Percentiles rank a stretch among this genome's conserved stretches.
These are phyloP conservation scores for Apiospora arundinis DNA, from an alignment of 2,329 filamentous ascomycete species.

Conservation along the genomic window DNA sequence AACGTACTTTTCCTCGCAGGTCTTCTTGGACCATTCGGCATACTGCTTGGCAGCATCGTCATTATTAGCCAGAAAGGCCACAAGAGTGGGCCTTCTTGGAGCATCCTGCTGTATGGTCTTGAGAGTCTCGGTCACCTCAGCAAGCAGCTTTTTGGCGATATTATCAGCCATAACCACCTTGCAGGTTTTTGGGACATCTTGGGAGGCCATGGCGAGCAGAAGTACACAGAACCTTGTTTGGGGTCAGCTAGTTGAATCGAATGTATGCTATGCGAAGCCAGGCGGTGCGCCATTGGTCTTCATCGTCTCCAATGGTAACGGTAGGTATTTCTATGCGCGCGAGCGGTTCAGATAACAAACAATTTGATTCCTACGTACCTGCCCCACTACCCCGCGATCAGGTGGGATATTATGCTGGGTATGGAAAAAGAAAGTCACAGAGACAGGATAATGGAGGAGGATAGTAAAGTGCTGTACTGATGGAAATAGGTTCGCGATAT, in stretches of 20 bases:
- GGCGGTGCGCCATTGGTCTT: not conserved
- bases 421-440: not conserved
- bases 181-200: conserved; percentile 70
- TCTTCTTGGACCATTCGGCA: conserved; percentile 97
- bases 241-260: not conserved
- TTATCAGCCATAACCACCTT: conserved; percentile 91
- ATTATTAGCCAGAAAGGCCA: conserved; percentile 89
- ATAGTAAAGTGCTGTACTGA: not conserved
- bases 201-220: conserved; percentile 45
- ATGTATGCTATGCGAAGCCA: not conserved
- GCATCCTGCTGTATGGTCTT: conserved; percentile 68
- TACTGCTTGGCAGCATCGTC: conserved; percentile 93
- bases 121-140: conserved; percentile 79
- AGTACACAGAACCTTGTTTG: conserved; percentile 19
- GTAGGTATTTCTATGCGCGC: not conserved
- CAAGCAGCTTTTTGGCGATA: conserved; percentile 81
- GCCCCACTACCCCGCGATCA: conserved; percentile 27
- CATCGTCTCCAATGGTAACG: not conserved
- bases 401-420: conserved; percentile 2
- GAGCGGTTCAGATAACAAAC: not conserved
- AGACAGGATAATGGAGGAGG: not conserved
- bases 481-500: not conserved
- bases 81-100: conserved; percentile 72
- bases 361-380: conserved; percentile 22
- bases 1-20: conserved; percentile 91